Evolutionary conservation across 208 protist genomes (phyloP), one percentile per base, ranked within the genome.

Genomic region (Wallacemonas sp.): DNA sequence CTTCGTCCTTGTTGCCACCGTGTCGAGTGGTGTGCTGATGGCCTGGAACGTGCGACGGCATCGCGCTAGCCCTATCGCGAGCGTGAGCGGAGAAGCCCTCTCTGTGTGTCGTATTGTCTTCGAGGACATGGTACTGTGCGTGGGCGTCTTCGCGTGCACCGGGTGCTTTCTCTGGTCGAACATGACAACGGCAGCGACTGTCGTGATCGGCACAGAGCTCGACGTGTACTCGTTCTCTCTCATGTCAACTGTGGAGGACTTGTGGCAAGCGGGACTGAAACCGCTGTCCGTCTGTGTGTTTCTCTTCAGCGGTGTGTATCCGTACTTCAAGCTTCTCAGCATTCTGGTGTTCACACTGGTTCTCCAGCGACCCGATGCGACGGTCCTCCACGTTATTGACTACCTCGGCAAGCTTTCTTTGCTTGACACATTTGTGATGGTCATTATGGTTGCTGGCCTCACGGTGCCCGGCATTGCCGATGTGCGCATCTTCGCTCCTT

Each of bases 261-360:
- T 98, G 72, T 98, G 88, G 89, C 6, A 80, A 1, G 91, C 93
- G 1, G 70, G 82, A 8, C 68, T 97, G 41, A 76, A 87, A 15
- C 68, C 78, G 1, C 84, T 99, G 24, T 82, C 90, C 5, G 41
- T 98, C 3, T 73, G 94, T 37, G 86, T 98, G 12, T 81, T 93
- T 9, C 1, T 97, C 8, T 97, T 98, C 70, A 97, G 93, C n/a
- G 95, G 96, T 3, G 52, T 87, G 17, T 98, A 97, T 81, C 96
- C 97, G 1, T 99, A 98, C 73, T 46, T 93, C 33, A 98, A 98
- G 81, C 78, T 98, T 6, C n/a, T 87, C n/a, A 48, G 91, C 44
- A 69, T 94, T 8, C 33, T 91, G 0, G 76, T 89, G 41, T 78
- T 72, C 29, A 74, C 63, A 17, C 52, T 92, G 9, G 64, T 96